phyloP scores from a whole-genome alignment of 495 filamentous ascomycete genomes.

The Penicillium canariense region DNA sequence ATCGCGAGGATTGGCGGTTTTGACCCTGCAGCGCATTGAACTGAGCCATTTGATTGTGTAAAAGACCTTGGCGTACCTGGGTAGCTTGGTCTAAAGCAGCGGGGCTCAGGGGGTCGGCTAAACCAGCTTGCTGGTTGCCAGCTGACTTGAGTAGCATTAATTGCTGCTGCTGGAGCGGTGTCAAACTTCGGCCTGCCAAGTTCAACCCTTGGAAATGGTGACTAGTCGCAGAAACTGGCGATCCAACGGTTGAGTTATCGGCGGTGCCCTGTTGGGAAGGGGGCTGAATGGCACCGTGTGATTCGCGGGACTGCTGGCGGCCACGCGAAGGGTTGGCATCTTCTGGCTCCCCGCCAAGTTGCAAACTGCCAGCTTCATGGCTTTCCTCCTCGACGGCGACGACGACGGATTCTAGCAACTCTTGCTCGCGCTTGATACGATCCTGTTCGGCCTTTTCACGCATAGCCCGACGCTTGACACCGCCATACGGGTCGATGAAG shows the following conservation, averaged over 20 bases:
- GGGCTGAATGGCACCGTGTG: conserved; percentile 63
- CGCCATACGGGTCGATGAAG: conserved; percentile 76
- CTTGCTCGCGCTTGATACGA: conserved; percentile 60
- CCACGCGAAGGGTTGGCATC: conserved; percentile 54
- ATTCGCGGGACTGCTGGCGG: conserved; percentile 43
- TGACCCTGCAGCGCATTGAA: conserved; percentile 65
- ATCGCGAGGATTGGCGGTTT: conserved; percentile 80
- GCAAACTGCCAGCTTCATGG: conserved; percentile 79
- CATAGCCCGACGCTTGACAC: conserved; percentile 69
- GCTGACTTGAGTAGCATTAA: conserved; percentile 63
- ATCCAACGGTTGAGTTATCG: conserved; percentile 43
- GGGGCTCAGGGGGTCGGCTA: conserved; percentile 51
- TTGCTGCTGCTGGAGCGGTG: conserved; percentile 77
- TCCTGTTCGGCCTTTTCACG: conserved; percentile 65
- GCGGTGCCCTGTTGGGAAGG: conserved; percentile 66
- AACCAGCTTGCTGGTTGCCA: conserved; percentile 51
- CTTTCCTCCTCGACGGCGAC: conserved; percentile 53
- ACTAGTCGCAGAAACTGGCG: conserved; percentile 46
- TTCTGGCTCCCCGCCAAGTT: conserved; percentile 88
- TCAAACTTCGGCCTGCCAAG: conserved; percentile 68
- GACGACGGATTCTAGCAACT: conserved; percentile 46
- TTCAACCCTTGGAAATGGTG: conserved; percentile 54
- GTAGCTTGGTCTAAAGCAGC: conserved; percentile 40
- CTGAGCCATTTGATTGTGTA: conserved; percentile 58
- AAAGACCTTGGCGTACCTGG: conserved; percentile 47